Evolutionary conservation across 1,284 basidiomycete species (phyloP).

Genomic region (Hymenochaete sp.): DNA sequence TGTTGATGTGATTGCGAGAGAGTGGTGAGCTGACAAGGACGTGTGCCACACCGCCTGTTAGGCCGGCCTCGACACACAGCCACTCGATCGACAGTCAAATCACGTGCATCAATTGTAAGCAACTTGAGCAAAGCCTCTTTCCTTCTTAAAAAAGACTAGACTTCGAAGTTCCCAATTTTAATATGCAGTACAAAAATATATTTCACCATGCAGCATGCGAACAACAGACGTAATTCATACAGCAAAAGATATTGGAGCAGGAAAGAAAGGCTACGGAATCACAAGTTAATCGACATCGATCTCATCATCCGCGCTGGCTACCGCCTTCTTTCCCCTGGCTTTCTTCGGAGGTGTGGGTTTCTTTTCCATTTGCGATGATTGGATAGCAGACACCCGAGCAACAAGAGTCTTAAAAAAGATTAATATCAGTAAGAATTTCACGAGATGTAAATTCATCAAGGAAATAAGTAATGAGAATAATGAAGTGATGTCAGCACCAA

Average conservation of each 20-base stretch:
- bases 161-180: no score
- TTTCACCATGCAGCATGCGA: no score
- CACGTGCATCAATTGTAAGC: no score
- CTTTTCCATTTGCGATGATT: conserved; percentile 63
- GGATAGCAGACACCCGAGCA: conserved; percentile 72
- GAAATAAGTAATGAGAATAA: conserved; percentile 18
- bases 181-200: no score
- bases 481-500: conserved; percentile 51
- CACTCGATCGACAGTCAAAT: no score
- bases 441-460: conserved; percentile 19
- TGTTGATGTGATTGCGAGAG: not conserved
- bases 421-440: conserved; percentile 12
- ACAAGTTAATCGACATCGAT: no score
- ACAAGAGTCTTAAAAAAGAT: conserved; percentile 54
- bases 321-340: conserved; percentile 64
- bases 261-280: no score
- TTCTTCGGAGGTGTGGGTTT: conserved; percentile 69
- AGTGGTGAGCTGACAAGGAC: no score
- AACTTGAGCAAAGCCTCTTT: no score
- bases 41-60: no score
- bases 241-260: not conserved
- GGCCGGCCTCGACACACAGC: not conserved
- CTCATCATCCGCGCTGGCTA: conserved; percentile 17
- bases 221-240: conserved; percentile 1
- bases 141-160: no score